Base-by-base conservation (phyloP, 306 rosid species). In the Gastrolobium bilobum region DNA sequence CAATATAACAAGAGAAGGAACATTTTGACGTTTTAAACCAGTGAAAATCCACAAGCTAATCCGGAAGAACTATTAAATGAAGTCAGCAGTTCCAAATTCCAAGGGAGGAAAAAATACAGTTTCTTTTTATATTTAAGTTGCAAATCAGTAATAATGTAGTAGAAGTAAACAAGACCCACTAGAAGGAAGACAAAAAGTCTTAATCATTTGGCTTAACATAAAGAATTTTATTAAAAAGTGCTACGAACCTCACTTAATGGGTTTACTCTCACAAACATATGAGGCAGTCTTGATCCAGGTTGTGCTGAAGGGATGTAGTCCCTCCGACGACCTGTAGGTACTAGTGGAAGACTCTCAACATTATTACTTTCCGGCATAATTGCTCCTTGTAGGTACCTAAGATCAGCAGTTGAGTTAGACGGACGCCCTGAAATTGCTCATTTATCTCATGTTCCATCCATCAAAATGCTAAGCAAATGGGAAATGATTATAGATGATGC, bases 211-310 rank as follows among this genome's bases (percentile, higher is more conserved):
- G 66, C 52, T 43, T 20, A 44, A 37, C 13, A 4, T 20, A 62
- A 50, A 72, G 15, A 62, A 51, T 47, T 20, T 58, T 47, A 46
- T 47, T 39, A 57, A 13, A 34, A 50, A n/a, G 42, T 44, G 61
- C 73, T 64, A 82, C 84, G 34, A 82, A 93, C 99, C 98, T 90
- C 81, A 71, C 72, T 85, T 6, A 72, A 82, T 44, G 81, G 59
- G 73, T 83, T 80, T 33, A 73, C 71, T 83, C 81, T 85, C 86
- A 95, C 91, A 46, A 87, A 82, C 90, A 93, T 87, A 86, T 95
- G 99, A 13, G 99, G 99, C 15, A 95, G 86, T 83, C 97, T 88
- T 44, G 94, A 91, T 57, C 99, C 98, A 78, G 99, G 91, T 47
- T 75, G 86, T 57, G 94, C 86, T 75, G 90, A 90, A 81, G 99